A percentile compares a stretch with the other conserved stretches of the same genome.
Conservation (phyloP, 2,329 filamentous ascomycete genomes). For the Fusarium annulatum region DNA sequence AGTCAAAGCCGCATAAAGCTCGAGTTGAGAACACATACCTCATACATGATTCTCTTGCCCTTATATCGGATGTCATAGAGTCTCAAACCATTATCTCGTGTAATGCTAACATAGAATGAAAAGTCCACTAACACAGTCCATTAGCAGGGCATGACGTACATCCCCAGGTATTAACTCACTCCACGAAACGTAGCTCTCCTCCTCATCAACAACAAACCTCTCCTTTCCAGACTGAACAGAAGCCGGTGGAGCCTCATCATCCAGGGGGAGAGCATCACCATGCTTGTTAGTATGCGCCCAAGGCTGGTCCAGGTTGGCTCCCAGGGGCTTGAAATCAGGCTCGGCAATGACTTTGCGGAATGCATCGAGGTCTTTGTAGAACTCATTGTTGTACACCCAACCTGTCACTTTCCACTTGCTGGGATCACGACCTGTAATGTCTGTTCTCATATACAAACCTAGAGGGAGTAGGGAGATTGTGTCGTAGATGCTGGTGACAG, state of each 20-base stretch:
- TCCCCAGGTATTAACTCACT: accelerated
- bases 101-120: neutral
- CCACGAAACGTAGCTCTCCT: slow-evolving; percentile 5
- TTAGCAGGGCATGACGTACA: neutral
- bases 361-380: neutral
- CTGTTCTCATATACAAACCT: neutral
- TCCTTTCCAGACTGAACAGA: neutral
- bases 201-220: neutral
- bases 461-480: neutral
- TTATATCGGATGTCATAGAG: slow-evolving; percentile 1
- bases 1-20: accelerated
- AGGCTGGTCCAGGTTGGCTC: neutral
- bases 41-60: neutral
- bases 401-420: slow-evolving; percentile 2
- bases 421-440: neutral
- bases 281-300: slow-evolving; percentile 6
- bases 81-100: neutral
- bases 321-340: neutral
- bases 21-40: accelerated
- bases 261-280: neutral
- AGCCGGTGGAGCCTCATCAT: neutral
- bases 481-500: slow-evolving; percentile 3
- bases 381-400: neutral
- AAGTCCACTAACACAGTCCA: neutral
- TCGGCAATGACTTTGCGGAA: neutral